phyloP scores from a whole-genome alignment of 2,329 filamentous ascomycete genomes.

The Dryadomyces quercus-mongolicae region DNA sequence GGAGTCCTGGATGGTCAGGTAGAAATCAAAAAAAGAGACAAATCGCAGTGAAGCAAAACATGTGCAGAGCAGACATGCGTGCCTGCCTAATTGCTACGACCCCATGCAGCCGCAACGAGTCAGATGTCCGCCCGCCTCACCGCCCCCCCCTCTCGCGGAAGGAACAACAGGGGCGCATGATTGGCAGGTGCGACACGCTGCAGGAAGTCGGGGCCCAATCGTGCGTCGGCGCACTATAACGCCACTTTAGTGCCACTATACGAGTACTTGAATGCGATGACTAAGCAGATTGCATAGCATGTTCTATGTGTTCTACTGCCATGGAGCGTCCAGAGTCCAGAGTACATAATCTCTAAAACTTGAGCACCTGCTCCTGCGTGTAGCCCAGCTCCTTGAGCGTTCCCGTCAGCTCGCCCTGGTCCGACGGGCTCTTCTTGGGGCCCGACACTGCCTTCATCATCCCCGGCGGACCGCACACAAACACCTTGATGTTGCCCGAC shows the following conservation, averaged over 20 bases:
- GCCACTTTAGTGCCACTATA: no score
- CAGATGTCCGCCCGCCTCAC: not conserved
- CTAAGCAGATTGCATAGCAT: no score
- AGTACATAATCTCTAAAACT: slow-evolving; percentile 48
- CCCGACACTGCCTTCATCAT: slow-evolving; percentile 92
- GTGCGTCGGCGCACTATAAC: no score
- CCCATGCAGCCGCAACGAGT: not conserved
- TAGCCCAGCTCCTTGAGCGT: slow-evolving; percentile 52
- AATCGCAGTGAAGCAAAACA: not conserved
- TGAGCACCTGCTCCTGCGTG: slow-evolving; percentile 71
- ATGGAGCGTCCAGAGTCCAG: no score
- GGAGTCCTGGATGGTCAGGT: not conserved
- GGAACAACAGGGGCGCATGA: not conserved
- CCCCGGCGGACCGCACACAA: slow-evolving; percentile 86
- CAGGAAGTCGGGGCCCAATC: no score
- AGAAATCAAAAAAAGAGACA: not conserved
- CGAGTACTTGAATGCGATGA: no score
- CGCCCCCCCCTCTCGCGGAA: not conserved
- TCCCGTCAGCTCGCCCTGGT: slow-evolving; percentile 84
- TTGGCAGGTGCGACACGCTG: not conserved
- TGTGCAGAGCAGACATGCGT: not conserved
- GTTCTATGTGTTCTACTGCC: no score
- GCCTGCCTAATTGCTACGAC: not conserved
- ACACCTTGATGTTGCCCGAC: slow-evolving; percentile 85
- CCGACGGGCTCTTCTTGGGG: slow-evolving; percentile 76